Base-by-base conservation (phyloP, 352 stramenopile genomes). In the Phytophthora sansomeana region DNA sequence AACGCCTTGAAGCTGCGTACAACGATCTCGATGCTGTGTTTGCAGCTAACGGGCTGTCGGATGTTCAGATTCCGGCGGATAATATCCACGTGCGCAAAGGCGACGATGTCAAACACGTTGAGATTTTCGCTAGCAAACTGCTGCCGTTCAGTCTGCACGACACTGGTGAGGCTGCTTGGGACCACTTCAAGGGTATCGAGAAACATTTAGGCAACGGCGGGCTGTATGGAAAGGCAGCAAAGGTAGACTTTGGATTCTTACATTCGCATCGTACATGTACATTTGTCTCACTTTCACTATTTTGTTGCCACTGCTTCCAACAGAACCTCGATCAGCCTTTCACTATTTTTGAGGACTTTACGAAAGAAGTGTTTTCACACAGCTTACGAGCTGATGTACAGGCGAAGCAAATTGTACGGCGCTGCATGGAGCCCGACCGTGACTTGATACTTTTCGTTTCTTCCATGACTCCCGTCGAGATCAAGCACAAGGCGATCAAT, bases 11-110 rank as follows among this genome's bases (percentile, higher is more conserved):
- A 10, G 33, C 46, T 10, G 64, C 58, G 30, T 69, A 61, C 41
- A 38, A 47, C 7, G 72, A 79, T 21, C 38, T 70, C 10, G 62
- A 74, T 24, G 49, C 58, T 3, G 72, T 79, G 13, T 75, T 76
- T 41, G 42, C 41, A 16, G 28, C 39, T 11, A 70, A 50, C 16
- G 42, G 53, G 16, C 47, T 70, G 32, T 38, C 44, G 14, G 13
- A 42, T 19, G n/a, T 39, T 24, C 33, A 56, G 14, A 11, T 43
- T 39, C 11, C 43, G 5, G 49, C 43, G 6, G 21, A 60, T 8
- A 50, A 57, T 13, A 28, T 70, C 13, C 52, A 60, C 1, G 53
- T 77, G 24, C 63, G 49, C 36, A 32, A 69, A 41, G 30, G 43
- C 16, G 28, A 42, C 11, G 29, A 61, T 30, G 56, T 32, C 32